Evolutionary conservation across 768 basidiomycete species (phyloP), one percentile per base, ranked within the genome.

Genomic region (Suillus paluster): DNA sequence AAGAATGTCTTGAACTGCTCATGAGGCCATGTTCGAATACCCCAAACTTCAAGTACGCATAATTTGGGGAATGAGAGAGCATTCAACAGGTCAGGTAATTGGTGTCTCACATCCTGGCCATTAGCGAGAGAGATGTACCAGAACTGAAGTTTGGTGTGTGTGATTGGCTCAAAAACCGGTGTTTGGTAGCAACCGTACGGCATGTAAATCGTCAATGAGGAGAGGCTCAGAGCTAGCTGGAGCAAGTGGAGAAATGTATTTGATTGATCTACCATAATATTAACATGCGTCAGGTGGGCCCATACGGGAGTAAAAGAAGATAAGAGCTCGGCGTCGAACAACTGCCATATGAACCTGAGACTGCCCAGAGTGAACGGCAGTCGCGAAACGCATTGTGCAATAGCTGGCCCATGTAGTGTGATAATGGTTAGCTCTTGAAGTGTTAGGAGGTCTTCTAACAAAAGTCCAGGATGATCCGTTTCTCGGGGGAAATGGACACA

Each of bases 371-470:
- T 54, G 17, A 59, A 49, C 21, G 30, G 30, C 6, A 57, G 25
- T 5, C 55, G 45, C 38, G 49, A 19, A 21, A 69, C 59, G 36
- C 55, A 58, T 23, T 57, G 58, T 38, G 30, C 30, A 30, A 30
- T 3, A 30, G 30, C 30, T 30, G 30, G 3, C 30, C 30, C 6
- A 30, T 30, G 30, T 30, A 30, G 30, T 3, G 9, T 14, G 2
- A 41, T 59, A 30, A 69, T 36, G 12, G 70, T 60, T 39, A 69
- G 69, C 33, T 69, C 58, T 36, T 69, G 55, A 27, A 69, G 61
- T 25, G 65, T 38, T 25, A 67, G 67, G 0, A 30, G 30, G 30
- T 61, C 21, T 5, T 71, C 62, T 45, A 50, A 6, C 30, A 30
- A 30, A 30, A 30, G 30, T 30, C 6, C 30, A 30, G 30, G 30